These are phyloP conservation scores for Epicoccum sorghinum DNA, from an alignment of 2,329 filamentous ascomycete species.

Conservation along the genomic window DNA sequence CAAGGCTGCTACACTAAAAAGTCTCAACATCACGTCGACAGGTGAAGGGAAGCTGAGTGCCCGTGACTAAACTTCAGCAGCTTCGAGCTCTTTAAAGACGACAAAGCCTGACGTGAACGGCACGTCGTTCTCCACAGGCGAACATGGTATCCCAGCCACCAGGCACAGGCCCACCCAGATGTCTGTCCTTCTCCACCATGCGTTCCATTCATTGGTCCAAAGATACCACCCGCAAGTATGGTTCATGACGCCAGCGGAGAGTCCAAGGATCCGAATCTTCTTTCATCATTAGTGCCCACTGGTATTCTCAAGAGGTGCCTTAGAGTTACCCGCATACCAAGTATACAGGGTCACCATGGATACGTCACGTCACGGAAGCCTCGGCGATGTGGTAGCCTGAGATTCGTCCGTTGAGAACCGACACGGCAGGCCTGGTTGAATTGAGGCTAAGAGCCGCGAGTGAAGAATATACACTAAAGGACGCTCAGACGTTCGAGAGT, in stretches of 20 bases:
- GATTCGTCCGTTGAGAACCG: constrained; percentile 8
- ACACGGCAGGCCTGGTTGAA: neutral
- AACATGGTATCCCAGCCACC: constrained; percentile 8
- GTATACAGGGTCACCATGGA: neutral
- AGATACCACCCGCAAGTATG: too few species aligned
- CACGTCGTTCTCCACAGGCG: constrained; percentile 1
- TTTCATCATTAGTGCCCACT: constrained; percentile 1
- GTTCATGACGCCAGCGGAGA: neutral
- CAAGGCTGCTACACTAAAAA: constrained; percentile 28
- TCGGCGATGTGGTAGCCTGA: constrained; percentile 4
- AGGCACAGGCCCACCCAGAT: neutral
- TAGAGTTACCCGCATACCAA: neutral
- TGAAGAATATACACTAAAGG: neutral
- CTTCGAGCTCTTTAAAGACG: constrained; percentile 8
- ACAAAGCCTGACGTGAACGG: neutral
- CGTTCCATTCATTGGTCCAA: neutral
- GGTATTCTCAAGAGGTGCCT: neutral
- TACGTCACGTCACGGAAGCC: constrained; percentile 12
- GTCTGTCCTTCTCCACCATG: neutral
- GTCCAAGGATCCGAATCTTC: neutral
- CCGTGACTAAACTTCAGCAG: neutral
- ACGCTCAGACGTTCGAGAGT: constrained; percentile 2
- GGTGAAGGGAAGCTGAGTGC: neutral
- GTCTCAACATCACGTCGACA: constrained; percentile 27
- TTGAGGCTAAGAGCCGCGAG: neutral